Base-by-base conservation (phyloP, 352 stramenopile genomes). In the Phytophthora pistaciae region DNA sequence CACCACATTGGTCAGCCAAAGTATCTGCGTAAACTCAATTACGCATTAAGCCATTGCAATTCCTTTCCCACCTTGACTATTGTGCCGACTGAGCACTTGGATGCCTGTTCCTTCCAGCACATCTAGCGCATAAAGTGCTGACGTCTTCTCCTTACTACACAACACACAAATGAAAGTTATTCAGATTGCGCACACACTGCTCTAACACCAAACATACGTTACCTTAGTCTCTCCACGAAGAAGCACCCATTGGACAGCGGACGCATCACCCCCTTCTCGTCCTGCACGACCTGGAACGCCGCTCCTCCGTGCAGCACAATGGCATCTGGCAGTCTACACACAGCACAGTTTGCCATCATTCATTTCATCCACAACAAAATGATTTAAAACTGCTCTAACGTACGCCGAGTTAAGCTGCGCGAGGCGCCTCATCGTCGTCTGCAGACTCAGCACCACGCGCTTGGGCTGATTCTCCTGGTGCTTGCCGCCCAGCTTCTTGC, bases 211-310 rank as follows among this genome's bases (percentile, higher is more conserved):
- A n/a, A n/a, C n/a, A n/a, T n/a, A n/a, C n/a, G n/a, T 70, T 78
- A 96, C 89, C 84, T 67, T 21, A 96, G 78, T 36, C 87, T 81
- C 65, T 96, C 89, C 29, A 95, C 79, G 58, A 91, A 96, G 70
- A 87, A 90, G 70, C 82, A 92, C 46, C 89, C 89, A 52, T 90
- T 82, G 1, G 83, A 88, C 13, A 93, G 67, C 9, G 85, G 85
- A 18, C 75, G 80, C 21, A 96, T 60, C 8, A 82, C 60, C 21
- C 66, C 75, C 1, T 87, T 64, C 46, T 78, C 74, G 54, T 90
- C 82, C 20, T 75, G 64, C 10, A 88, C 72, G 29, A 94, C 70
- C 49, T 94, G 87, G 52, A 96, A 96, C 48, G 86, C 88, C 31
- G 82, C 75, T 33, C 89, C 89, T 25, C 87, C 89, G 48, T 94